These are phyloP conservation scores for Penicillium verhagenii DNA, from an alignment of 495 filamentous ascomycete genomes.

Conservation along the genomic window DNA sequence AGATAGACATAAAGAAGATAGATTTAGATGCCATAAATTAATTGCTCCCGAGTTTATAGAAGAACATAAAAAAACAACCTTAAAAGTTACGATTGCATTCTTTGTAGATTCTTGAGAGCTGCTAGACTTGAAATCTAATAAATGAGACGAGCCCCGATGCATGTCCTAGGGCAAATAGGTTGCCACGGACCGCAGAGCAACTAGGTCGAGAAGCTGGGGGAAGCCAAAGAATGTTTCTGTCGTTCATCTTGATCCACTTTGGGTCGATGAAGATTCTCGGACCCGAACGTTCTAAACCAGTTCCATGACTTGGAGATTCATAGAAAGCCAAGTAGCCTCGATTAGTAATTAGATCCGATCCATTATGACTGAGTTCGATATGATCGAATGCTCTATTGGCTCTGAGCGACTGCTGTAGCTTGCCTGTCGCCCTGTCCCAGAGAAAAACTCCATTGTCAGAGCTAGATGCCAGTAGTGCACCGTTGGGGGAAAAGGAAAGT, in stretches of 20 bases:
- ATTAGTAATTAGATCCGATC: neutral
- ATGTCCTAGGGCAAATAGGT: neutral
- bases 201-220: neutral
- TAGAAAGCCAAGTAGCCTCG: too few species aligned
- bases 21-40: too few species aligned
- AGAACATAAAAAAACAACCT: too few species aligned
- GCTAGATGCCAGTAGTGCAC: too few species aligned
- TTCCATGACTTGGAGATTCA: neutral
- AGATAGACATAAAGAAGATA: too few species aligned
- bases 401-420: neutral
- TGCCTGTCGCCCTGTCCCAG: too few species aligned
- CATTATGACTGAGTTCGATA: neutral
- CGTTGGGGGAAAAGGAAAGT: too few species aligned
- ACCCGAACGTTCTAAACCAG: neutral
- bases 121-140: neutral
- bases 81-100: too few species aligned
- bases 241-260: neutral
- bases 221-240: neutral
- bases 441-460: too few species aligned
- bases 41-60: too few species aligned
- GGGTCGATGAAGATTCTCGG: neutral
- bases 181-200: neutral
- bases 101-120: too few species aligned
- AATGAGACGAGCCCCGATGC: neutral
- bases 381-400: neutral